Percentiles rank a stretch among this genome's conserved stretches.
Evolutionary conservation across 192 early-diverging fungal genomes (phyloP).

Genomic region (Coemansia reversa): DNA sequence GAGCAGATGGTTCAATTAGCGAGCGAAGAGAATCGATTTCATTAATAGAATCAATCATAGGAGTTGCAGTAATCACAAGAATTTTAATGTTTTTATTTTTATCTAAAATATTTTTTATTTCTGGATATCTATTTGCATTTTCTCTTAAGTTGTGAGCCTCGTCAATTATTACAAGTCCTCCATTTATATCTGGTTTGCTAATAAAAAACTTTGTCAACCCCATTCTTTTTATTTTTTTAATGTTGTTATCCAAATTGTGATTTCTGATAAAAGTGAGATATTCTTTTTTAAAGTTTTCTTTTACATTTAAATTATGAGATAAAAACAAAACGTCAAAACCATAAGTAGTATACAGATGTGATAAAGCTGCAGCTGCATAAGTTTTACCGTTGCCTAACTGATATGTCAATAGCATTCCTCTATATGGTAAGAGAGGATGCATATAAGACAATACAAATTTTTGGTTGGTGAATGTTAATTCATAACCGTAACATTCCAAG

Average conservation of each 20-base stretch:
- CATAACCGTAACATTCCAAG: conserved; percentile 11
- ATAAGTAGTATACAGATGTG: conserved; percentile 11
- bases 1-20: conserved; percentile 13
- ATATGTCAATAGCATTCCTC: conserved; percentile 19
- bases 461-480: conserved; percentile 7
- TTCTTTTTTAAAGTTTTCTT: conserved; percentile 17
- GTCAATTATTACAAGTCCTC: conserved; percentile 16
- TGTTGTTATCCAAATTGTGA: background rate
- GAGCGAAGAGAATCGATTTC: conserved; percentile 11
- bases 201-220: conserved; percentile 14
- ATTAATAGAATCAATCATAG: conserved; percentile 20
- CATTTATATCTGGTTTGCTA: conserved; percentile 3
- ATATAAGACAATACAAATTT: conserved; percentile 19
- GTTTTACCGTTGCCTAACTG: conserved; percentile 22
- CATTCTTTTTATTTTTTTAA: conserved; percentile 15
- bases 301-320: conserved; percentile 15
- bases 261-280: conserved; percentile 5
- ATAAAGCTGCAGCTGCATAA: conserved; percentile 13
- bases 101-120: conserved; percentile 10
- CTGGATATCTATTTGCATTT: conserved; percentile 13
- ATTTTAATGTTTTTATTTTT: conserved; percentile 12
- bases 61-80: conserved; percentile 22
- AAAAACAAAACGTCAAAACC: conserved; percentile 16
- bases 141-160: conserved; percentile 18
- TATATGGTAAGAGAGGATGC: conserved; percentile 15